Evolutionary conservation across 768 basidiomycete species (phyloP).

Genomic region (Multifurca ochricompacta): DNA sequence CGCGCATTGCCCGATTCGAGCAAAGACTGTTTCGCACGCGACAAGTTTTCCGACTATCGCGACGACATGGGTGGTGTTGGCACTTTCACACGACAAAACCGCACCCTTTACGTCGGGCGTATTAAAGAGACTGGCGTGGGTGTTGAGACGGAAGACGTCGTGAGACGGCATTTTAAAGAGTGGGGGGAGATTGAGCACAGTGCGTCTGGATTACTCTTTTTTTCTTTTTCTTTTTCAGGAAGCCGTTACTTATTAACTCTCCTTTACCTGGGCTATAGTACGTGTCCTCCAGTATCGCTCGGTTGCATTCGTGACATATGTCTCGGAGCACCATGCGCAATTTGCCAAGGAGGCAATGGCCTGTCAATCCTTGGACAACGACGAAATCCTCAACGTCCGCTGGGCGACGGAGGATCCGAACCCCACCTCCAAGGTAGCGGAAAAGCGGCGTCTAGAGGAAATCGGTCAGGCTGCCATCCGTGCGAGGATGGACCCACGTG

Average conservation of each 20-base stretch:
- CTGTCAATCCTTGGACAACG: slow-evolving; percentile 93
- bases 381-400: slow-evolving; percentile 95
- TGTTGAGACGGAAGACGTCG: slow-evolving; percentile 85
- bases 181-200: slow-evolving; percentile 93
- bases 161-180: slow-evolving; percentile 87
- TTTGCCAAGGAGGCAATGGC: slow-evolving; percentile 99
- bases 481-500: slow-evolving; percentile 74
- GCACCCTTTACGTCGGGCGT: slow-evolving; percentile 90
- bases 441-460: slow-evolving; percentile 76
- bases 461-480: slow-evolving; percentile 83
- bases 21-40: slow-evolving; percentile 93
- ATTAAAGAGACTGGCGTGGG: slow-evolving; percentile 89
- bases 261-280: slow-evolving; percentile 36
- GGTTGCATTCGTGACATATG: slow-evolving; percentile 96
- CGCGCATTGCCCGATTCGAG: slow-evolving; percentile 78
- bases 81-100: slow-evolving; percentile 87
- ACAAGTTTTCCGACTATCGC: slow-evolving; percentile 94
- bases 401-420: slow-evolving; percentile 99
- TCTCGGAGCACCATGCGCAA: slow-evolving; percentile 75
- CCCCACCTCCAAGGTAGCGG: slow-evolving; percentile 78
- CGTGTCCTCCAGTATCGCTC: slow-evolving; percentile 90
- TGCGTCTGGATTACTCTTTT: slow-evolving; percentile 35
- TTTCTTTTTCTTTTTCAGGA: neutral
- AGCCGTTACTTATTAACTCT: slow-evolving; percentile 28
- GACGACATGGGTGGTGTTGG: slow-evolving; percentile 99